These are phyloP conservation scores for Telfairia occidentalis DNA, from an alignment of 331 rosid genomes.

Conservation along the genomic window DNA sequence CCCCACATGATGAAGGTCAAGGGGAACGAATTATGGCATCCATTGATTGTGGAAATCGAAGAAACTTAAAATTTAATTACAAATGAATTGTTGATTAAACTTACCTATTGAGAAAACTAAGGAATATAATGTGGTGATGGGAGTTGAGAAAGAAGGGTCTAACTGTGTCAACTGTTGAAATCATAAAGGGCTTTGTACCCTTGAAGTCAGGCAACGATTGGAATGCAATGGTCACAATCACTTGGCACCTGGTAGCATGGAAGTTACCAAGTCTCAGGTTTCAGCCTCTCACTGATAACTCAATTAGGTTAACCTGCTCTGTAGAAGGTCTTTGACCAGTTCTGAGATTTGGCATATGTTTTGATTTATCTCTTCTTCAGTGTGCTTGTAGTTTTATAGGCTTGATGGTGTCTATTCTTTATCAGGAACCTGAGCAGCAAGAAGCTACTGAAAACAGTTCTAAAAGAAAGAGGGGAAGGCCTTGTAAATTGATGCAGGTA, in stretches of 20 bases:
- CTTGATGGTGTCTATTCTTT: background rate
- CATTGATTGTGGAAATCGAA: background rate
- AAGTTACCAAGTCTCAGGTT: background rate
- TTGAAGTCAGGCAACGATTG: background rate
- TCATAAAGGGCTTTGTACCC: background rate
- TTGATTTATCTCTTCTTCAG: background rate
- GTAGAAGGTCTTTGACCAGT: background rate
- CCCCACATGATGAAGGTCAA: background rate
- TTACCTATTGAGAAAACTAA: background rate
- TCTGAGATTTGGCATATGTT: constrained; percentile 1
- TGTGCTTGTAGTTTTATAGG: background rate
- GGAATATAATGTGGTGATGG: background rate
- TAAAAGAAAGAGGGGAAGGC: constrained; percentile 42
- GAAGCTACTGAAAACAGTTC: constrained; percentile 15
- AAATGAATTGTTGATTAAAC: background rate
- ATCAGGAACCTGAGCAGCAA: constrained; percentile 29
- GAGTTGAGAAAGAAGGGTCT: background rate
- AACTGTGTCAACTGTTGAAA: background rate
- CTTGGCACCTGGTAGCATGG: background rate
- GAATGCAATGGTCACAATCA: background rate
- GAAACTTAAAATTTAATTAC: background rate
- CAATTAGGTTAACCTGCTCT: background rate
- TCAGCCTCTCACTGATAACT: background rate
- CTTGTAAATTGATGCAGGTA: constrained; percentile 14
- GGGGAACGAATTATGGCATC: background rate